Evolutionary conservation across 2,329 filamentous ascomycete genomes (phyloP).

Genomic region (Talaromyces sp.): DNA sequence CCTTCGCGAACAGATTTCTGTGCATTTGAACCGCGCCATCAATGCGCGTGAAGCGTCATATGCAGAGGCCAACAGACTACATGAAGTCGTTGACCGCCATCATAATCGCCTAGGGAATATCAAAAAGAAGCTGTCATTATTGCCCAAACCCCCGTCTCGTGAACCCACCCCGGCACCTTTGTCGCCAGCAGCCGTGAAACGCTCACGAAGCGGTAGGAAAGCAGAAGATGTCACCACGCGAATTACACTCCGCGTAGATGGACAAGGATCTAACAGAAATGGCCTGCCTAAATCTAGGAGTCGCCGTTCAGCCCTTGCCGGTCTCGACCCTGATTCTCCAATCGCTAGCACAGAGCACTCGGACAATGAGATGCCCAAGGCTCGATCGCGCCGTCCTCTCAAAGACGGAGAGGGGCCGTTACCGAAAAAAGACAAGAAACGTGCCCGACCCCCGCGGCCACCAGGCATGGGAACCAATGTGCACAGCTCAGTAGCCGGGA

Average conservation of each 20-base stretch:
- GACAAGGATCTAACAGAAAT: constrained; percentile 16
- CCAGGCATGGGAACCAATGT: constrained; percentile 43
- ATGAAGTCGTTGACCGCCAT: constrained; percentile 54
- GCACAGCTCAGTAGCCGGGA: constrained; percentile 49
- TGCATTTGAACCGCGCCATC: constrained; percentile 49
- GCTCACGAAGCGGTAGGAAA: constrained; percentile 36
- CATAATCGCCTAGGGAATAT: constrained; percentile 55
- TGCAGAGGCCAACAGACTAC: constrained; percentile 52
- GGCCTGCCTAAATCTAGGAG: constrained; percentile 30
- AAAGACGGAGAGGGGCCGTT: constrained; percentile 4
- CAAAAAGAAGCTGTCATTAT: constrained; percentile 55
- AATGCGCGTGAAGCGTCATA: constrained; percentile 51
- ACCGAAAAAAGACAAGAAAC: constrained; percentile 39
- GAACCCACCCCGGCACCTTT: constrained; percentile 43
- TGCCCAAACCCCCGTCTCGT: constrained; percentile 56
- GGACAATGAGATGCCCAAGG: constrained; percentile 28
- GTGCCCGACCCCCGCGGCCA: constrained; percentile 18
- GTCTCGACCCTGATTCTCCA: constrained; percentile 39
- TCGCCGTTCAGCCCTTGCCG: constrained; percentile 29
- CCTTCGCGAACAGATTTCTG: constrained; percentile 53
- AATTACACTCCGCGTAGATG: constrained; percentile 39
- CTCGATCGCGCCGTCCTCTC: constrained; percentile 5
- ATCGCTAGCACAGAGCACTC: constrained; percentile 44
- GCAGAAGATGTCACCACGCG: constrained; percentile 29
- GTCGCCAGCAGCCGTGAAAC: constrained; percentile 24